These are phyloP conservation scores for Echites panduratus DNA, from an alignment of 257 asterid species.

Conservation along the genomic window DNA sequence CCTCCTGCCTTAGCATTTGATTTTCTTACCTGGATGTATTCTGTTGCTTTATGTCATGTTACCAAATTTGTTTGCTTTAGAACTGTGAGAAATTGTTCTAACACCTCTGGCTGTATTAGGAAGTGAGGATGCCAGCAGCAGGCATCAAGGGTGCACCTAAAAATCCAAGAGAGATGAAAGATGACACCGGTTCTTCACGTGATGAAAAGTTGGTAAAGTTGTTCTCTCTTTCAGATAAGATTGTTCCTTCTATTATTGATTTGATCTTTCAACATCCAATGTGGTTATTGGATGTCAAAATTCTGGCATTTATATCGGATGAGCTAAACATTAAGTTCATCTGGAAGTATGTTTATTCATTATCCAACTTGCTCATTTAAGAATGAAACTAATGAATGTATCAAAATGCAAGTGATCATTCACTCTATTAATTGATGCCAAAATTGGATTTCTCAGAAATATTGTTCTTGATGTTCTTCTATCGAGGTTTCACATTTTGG, in stretches of 20 bases:
- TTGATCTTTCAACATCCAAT: neutral
- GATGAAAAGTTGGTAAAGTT: conserved; percentile 73
- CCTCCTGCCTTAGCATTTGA: neutral
- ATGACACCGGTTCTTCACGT: conserved; percentile 76
- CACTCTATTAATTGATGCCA: neutral
- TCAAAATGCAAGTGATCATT: neutral
- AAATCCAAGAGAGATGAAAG: conserved; percentile 82
- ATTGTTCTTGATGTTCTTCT: neutral
- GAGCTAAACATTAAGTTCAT: neutral
- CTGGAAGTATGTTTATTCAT: neutral
- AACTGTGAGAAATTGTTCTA: conserved; percentile 21
- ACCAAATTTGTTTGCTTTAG: conserved; percentile 5
- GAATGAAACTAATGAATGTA: neutral
- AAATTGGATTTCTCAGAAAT: neutral
- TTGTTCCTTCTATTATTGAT: neutral
- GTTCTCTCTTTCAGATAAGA: no score
- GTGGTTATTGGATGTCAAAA: neutral
- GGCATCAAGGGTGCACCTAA: conserved; percentile 73
- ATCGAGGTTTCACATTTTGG: neutral
- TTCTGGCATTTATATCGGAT: neutral
- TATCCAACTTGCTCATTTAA: neutral
- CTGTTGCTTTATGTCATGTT: conserved; percentile 8
- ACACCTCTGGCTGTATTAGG: conserved; percentile 41
- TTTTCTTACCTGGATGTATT: conserved; percentile 3
- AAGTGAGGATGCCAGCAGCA: conserved; percentile 95